phyloP scores from a whole-genome alignment of 106 monocot species.

The Apostasia ramifera region DNA sequence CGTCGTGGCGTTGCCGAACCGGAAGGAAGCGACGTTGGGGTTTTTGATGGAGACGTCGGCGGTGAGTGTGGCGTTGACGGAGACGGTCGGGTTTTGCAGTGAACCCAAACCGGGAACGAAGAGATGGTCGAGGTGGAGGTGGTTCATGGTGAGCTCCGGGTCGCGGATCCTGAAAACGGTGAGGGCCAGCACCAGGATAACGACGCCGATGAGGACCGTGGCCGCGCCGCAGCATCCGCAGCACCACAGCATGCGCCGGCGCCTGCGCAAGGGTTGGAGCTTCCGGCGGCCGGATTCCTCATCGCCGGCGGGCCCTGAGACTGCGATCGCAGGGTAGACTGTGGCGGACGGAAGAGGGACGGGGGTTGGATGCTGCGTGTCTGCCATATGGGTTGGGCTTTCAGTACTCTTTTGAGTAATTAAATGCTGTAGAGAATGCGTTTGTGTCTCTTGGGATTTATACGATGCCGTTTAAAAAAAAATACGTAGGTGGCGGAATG shows the following conservation, averaged over 20 bases:
- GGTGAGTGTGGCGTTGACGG: slow-evolving; percentile 46
- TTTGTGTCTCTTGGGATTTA: too few species aligned
- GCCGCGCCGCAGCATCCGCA: slow-evolving; percentile 34
- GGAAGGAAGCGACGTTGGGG: slow-evolving; percentile 74
- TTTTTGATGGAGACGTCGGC: slow-evolving; percentile 67
- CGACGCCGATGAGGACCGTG: slow-evolving; percentile 35
- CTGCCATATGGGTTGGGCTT: too few species aligned
- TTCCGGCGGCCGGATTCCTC: slow-evolving; percentile 1
- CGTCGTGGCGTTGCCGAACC: slow-evolving; percentile 55
- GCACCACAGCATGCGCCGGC: slow-evolving; percentile 32
- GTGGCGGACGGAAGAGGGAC: neutral
- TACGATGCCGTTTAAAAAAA: too few species aligned
- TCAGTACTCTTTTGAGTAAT: too few species aligned
- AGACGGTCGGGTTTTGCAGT: neutral
- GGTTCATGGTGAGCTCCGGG: slow-evolving; percentile 48
- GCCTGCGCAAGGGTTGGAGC: slow-evolving; percentile 13
- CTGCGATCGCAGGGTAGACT: neutral
- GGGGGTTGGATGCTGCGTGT: too few species aligned
- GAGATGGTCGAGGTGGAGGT: slow-evolving; percentile 19
- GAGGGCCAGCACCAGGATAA: slow-evolving; percentile 54
- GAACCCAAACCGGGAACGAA: neutral
- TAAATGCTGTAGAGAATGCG: too few species aligned
- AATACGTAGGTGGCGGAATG: too few species aligned
- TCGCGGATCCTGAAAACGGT: slow-evolving; percentile 60
- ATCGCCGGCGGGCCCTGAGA: neutral